phyloP scores from a whole-genome alignment of 805 yeast species.

The Alloascoidea africana region DNA sequence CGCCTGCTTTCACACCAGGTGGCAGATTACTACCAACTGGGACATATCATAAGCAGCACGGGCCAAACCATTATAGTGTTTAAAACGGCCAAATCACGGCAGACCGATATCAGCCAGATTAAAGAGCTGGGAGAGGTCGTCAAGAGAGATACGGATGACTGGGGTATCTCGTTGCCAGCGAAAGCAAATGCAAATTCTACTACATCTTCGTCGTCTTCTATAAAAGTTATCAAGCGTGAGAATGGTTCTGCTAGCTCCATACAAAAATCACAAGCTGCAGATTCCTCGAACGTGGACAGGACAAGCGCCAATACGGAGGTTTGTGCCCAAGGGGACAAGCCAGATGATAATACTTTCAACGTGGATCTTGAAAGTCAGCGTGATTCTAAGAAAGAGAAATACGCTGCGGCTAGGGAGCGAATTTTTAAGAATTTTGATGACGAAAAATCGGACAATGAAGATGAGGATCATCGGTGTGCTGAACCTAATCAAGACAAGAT shows the following conservation, averaged over 20 bases:
- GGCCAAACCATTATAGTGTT: conserved; percentile 30
- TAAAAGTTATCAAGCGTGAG: conserved; percentile 3
- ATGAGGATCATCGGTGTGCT: conserved; percentile 1
- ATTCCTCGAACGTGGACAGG: conserved; percentile 7
- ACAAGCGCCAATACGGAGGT: conserved; percentile 9
- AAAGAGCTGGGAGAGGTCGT: conserved; percentile 5
- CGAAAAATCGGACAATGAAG: conserved; percentile 2
- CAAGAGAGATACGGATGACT: conserved; percentile 4
- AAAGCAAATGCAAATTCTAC: conserved; percentile 1
- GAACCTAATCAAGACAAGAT: not conserved
- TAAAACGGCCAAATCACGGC: conserved; percentile 13
- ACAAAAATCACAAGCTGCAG: not conserved
- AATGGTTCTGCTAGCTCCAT: not conserved
- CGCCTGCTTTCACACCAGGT: conserved; percentile 54
- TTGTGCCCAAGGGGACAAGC: too few relatives aligned
- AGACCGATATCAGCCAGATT: not conserved
- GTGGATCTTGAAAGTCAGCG: conserved; percentile 6
- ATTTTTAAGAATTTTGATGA: conserved; percentile 18
- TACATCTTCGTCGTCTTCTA: too few relatives aligned
- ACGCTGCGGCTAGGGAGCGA: conserved; percentile 22
- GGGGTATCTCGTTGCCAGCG: not conserved
- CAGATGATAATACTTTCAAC: too few relatives aligned
- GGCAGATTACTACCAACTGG: conserved; percentile 49
- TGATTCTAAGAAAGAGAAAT: conserved; percentile 20
- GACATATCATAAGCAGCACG: conserved; percentile 37